Conservation (phyloP, 1,284 basidiomycete species). For the Cutaneotrichosporon arboriforme region DNA sequence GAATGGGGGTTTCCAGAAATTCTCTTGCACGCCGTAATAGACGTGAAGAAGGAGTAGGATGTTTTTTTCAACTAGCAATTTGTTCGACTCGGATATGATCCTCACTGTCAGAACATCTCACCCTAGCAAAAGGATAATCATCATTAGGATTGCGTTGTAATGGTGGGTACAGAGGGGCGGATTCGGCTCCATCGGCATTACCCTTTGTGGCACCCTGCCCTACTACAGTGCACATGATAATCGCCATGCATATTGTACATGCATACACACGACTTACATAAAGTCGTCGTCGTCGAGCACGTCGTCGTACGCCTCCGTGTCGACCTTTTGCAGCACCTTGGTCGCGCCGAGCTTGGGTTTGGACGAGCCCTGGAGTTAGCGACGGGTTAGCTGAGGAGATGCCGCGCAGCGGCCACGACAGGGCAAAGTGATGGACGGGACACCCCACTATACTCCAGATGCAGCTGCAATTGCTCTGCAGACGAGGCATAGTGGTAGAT, state of each 20-base stretch:
- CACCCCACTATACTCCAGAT: too few species aligned
- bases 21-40: conserved; percentile 5
- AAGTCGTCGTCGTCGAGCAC: conserved; percentile 61
- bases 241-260: too few species aligned
- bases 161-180: background rate
- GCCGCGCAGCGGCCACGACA: background rate
- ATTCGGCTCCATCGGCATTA: background rate
- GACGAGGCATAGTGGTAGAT: too few species aligned
- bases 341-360: conserved; percentile 71
- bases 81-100: conserved; percentile 14
- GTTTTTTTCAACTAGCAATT: conserved; percentile 18
- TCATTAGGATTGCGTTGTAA: background rate
- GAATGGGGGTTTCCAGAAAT: conserved; percentile 8
- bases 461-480: too few species aligned
- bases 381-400: background rate
- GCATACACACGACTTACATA: too few species aligned
- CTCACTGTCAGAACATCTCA: conserved; percentile 15
- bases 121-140: conserved; percentile 15
- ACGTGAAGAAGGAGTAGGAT: conserved; percentile 6
- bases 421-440: too few species aligned
- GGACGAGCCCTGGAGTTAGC: conserved; percentile 49
- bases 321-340: conserved; percentile 60
- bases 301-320: conserved; percentile 76
- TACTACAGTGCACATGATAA: background rate
- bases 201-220: background rate